A percentile compares a stretch with the other conserved stretches of the same genome.
These are phyloP conservation scores for Glycine tomentella DNA, from an alignment of 306 rosid species.

Conservation along the genomic window DNA sequence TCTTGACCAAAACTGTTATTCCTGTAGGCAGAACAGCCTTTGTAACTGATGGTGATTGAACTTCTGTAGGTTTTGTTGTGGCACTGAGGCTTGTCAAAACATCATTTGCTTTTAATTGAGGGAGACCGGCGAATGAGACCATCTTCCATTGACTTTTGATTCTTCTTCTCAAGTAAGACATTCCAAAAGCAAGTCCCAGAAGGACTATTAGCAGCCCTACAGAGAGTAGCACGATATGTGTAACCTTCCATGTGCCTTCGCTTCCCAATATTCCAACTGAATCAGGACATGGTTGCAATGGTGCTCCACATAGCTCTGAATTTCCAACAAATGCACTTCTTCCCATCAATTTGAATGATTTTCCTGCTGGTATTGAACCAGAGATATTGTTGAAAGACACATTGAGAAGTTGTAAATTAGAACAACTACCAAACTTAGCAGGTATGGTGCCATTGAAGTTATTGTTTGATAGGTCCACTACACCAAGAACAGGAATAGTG, in stretches of 20 bases:
- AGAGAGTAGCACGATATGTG: constrained; percentile 62
- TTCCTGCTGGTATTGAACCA: constrained; percentile 78
- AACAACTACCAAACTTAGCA: constrained; percentile 63
- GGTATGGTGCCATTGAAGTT: constrained; percentile 78
- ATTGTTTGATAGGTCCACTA: constrained; percentile 77
- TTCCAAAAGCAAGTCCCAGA: constrained; percentile 57
- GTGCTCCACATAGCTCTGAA: constrained; percentile 86
- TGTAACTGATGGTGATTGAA: constrained; percentile 56
- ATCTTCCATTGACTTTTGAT: constrained; percentile 77
- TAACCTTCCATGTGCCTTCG: constrained; percentile 62
- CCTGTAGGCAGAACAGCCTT: constrained; percentile 90
- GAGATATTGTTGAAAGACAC: constrained; percentile 89
- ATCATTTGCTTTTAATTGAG: constrained; percentile 84
- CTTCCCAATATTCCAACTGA: constrained; percentile 65
- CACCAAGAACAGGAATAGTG: constrained; percentile 62
- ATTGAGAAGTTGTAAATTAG: constrained; percentile 75
- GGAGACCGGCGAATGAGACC: constrained; percentile 82
- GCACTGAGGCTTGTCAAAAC: constrained; percentile 73
- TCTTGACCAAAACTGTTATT: constrained; percentile 81
- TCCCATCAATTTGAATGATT: constrained; percentile 61
- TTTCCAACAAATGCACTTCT: constrained; percentile 79
- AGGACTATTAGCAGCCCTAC: constrained; percentile 61
- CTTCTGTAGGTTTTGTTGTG: constrained; percentile 53
- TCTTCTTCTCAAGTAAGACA: constrained; percentile 57
- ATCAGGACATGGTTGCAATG: constrained; percentile 70